Evolutionary conservation across 108 stramenopile species (phyloP), one percentile per base, ranked within the genome.

Genomic region (Conticribra weissflogii): DNA sequence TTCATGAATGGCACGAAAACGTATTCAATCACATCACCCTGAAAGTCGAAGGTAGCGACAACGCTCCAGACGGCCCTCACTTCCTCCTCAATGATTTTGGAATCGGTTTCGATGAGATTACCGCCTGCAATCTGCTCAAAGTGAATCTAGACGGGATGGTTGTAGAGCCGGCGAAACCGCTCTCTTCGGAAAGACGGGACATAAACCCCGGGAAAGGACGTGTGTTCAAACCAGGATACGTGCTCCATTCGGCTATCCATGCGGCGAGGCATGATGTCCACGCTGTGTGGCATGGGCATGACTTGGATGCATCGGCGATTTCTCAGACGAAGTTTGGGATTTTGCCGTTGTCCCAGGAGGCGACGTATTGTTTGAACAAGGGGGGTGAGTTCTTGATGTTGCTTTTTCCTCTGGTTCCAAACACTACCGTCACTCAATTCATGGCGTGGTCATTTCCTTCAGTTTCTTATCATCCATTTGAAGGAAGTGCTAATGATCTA

Each of bases 1-100:
- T 79, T 0, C 72, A 79, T 33, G 45, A 44, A 14, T 79, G 78
- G 78, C 72, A 74, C 21, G 73, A 74, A 30, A 79, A 79, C 21
- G 68, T 79, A n/a, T 79, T 79, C 34, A 79, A 79, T 48, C 78
- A 79, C 34, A 79, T 79, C 33, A 79, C 78, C 7, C 78, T 79
- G 28, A 79, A 79, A 74, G 66, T 79, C 14, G 71, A 67, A 27
- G 78, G 72, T 3, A 73, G 78, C 36, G 78, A 79, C 16, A 33
- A 72, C 4, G 63, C 64, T 27, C 34, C 49, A 47, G 72, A 68
- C 44, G 72, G 78, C 9, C 78, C 78, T 18, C 62, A 73, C 30
- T 79, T 79, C 29, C 60, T 79, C 0, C 58, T 79, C 0, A 79
- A 79, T 34, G 78, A 79, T 46, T 79, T 68, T 49, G 78, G 78